A percentile compares a stretch with the other conserved stretches of the same genome.
phyloP scores from a whole-genome alignment of 208 protist genomes.

The Trypanosoma grayi region DNA sequence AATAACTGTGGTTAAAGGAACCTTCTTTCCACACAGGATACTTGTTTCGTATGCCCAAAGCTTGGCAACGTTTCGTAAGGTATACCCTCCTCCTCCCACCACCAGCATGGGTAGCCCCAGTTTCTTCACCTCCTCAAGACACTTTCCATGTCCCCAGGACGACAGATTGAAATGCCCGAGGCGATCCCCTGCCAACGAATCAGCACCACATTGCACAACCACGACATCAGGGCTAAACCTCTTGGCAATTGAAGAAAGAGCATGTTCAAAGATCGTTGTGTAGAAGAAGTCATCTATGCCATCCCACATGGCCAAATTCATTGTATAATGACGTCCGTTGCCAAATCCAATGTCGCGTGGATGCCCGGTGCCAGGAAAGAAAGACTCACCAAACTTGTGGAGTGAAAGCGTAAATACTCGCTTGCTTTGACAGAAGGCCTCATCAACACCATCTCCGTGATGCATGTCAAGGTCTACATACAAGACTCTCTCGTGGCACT shows the following conservation, averaged over 20 bases:
- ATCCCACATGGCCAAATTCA: constrained; percentile 90
- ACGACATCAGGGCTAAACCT: constrained; percentile 92
- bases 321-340: constrained; percentile 78
- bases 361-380: constrained; percentile 98
- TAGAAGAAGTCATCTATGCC: constrained; percentile 92
- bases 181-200: constrained; percentile 97
- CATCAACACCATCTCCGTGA: constrained; percentile 99
- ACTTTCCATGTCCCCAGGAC: constrained; percentile 93
- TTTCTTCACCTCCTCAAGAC: constrained; percentile 92
- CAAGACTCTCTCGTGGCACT: constrained; percentile 95
- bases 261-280: constrained; percentile 72
- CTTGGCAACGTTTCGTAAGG: constrained; percentile 97
- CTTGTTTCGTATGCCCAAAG: constrained; percentile 97
- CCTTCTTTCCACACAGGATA: constrained; percentile 65
- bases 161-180: constrained; percentile 94
- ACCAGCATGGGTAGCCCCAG: constrained; percentile 96
- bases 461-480: constrained; percentile 99
- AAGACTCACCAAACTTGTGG: constrained; percentile 99
- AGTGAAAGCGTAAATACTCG: constrained; percentile 99
- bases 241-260: constrained; percentile 49
- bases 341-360: constrained; percentile 79
- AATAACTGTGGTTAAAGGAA: constrained; percentile 66
- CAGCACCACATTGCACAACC: constrained; percentile 99
- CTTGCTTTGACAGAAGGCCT: constrained; percentile 99
- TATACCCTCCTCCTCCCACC: constrained; percentile 99